Conservation (phyloP, 805 yeast species). For the Cyberlindnera subsufficiens region DNA sequence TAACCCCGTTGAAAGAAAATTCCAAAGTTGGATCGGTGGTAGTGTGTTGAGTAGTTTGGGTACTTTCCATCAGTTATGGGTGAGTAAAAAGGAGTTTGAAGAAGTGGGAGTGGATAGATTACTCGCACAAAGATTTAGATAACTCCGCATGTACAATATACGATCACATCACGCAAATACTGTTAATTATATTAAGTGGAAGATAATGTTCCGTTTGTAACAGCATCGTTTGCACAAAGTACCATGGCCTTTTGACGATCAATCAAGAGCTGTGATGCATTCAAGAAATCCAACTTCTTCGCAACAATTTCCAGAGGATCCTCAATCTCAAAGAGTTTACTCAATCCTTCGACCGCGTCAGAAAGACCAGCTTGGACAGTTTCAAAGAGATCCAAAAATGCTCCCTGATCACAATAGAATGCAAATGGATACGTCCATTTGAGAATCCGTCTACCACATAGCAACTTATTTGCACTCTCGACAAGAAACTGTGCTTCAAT, state of each 20-base stretch:
- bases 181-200: background rate
- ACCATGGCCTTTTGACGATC: slow-evolving; percentile 32
- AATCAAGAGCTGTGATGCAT: slow-evolving; percentile 28
- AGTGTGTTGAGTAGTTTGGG: slow-evolving; percentile 84
- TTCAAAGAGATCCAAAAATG: slow-evolving; percentile 60
- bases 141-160: slow-evolving; percentile 5
- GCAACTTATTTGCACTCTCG: slow-evolving; percentile 60
- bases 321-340: slow-evolving; percentile 46
- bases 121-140: slow-evolving; percentile 78
- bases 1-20: slow-evolving; percentile 66
- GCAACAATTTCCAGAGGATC: slow-evolving; percentile 30
- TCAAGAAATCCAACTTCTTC: slow-evolving; percentile 31
- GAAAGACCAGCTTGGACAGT: slow-evolving; percentile 61
- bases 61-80: slow-evolving; percentile 94
- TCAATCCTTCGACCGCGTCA: slow-evolving; percentile 62
- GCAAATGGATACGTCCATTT: slow-evolving; percentile 91
- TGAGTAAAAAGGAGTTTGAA: slow-evolving; percentile 77
- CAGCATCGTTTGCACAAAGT: slow-evolving; percentile 16
- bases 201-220: slow-evolving; percentile 6
- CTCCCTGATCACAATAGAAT: slow-evolving; percentile 51
- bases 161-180: background rate
- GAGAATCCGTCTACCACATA: slow-evolving; percentile 66
- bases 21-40: slow-evolving; percentile 90
- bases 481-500: slow-evolving; percentile 80
- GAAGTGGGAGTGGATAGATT: slow-evolving; percentile 84